Percentiles rank a stretch among this genome's conserved stretches.
Conservation (phyloP, 768 basidiomycete species). For the Pisolithus sp. region DNA sequence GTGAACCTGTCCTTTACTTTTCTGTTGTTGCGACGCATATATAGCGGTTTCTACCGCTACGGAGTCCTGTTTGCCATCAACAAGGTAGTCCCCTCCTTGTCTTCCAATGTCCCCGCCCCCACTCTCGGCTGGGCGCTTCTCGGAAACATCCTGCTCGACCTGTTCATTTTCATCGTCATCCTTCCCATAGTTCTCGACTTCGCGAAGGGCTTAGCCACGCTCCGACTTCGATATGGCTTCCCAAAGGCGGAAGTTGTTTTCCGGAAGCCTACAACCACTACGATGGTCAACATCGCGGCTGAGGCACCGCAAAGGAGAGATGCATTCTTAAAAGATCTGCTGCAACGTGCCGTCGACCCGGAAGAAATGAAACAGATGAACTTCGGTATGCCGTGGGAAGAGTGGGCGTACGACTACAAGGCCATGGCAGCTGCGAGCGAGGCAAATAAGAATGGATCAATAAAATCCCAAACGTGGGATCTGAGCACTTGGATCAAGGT, state of each 20-base stretch:
- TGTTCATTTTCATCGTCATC: conserved; percentile 22
- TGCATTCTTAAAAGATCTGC: conserved; percentile 16
- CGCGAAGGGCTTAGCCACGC: conserved; percentile 7
- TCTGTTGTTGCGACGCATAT: conserved; percentile 18
- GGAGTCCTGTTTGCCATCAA: conserved; percentile 23
- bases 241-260: conserved; percentile 23
- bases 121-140: conserved; percentile 11
- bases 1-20: conserved; percentile 22
- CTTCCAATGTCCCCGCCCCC: conserved; percentile 11
- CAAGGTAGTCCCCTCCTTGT: conserved; percentile 13
- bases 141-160: conserved; percentile 20
- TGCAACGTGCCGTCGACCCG: conserved; percentile 24
- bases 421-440: conserved; percentile 24
- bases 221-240: conserved; percentile 25
- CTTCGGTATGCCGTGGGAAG: conserved; percentile 28
- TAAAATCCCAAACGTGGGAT: conserved; percentile 21
- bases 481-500: conserved; percentile 30
- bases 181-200: conserved; percentile 21
- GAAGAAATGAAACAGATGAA: conserved; percentile 19
- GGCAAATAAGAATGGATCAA: conserved; percentile 13
- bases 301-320: conserved; percentile 24
- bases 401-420: conserved; percentile 26
- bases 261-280: conserved; percentile 23
- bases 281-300: conserved; percentile 18
- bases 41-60: conserved; percentile 21